phyloP scores from a whole-genome alignment of 352 stramenopile genomes.

The Thraustochytrium sp. region DNA sequence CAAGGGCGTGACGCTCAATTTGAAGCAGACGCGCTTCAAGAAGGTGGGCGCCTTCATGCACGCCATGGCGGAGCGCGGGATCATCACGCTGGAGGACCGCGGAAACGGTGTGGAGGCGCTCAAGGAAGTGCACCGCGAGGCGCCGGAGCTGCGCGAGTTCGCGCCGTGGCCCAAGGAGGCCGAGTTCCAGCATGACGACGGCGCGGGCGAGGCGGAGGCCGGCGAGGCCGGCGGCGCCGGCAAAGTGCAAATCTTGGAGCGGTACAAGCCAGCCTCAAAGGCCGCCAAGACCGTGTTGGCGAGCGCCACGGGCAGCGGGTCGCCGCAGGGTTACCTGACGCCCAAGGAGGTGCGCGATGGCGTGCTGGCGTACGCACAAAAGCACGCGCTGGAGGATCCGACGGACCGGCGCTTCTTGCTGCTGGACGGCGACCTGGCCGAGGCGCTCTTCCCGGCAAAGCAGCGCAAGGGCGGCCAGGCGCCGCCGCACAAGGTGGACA shows the following conservation, averaged over 20 bases:
- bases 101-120: neutral
- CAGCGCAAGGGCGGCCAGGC: neutral
- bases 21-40: slow-evolving; percentile 7
- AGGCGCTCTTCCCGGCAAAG: neutral
- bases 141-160: neutral
- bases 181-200: neutral
- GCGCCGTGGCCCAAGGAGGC: slow-evolving; percentile 4
- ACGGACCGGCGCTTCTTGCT: neutral
- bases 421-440: neutral
- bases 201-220: neutral
- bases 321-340: neutral
- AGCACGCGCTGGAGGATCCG: neutral
- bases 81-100: neutral
- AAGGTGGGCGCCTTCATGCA: slow-evolving; percentile 11
- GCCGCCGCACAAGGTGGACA: neutral
- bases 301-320: neutral
- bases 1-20: neutral
- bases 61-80: neutral
- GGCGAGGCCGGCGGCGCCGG: neutral
- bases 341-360: neutral
- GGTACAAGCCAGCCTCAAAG: neutral
- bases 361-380: neutral
- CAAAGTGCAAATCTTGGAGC: neutral
- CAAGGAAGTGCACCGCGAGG: neutral
- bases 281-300: neutral